Base-by-base conservation (phyloP, 225 moss, liverwort and hornwort genomes). In the Straminergon stramineum region DNA sequence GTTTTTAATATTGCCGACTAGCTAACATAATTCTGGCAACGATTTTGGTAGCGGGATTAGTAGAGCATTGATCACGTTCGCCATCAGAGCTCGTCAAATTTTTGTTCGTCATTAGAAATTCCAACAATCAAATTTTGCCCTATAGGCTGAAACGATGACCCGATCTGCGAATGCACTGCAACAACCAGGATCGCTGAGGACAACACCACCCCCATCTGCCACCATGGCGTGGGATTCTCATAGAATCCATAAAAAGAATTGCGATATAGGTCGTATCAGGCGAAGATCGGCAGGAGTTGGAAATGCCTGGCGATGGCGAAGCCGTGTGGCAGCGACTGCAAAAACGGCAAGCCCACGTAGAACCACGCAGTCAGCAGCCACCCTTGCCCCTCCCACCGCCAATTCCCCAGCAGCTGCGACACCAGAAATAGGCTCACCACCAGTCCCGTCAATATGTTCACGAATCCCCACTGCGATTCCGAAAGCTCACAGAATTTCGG, bases 401-500 rank as follows among this genome's bases (percentile, higher is more conserved):
- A 43, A 82, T 92, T 92, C 52, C 90, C 87, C 73, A 92, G 26
- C 45, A 92, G 20, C 84, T 91, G 91, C 61, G 92, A 90, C 83
- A 90, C 84, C 66, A 92, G 80, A 55, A 92, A 92, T 6, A 90
- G n/a, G 83, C 75, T 90, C 79, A 92, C 86, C 81, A 71, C 62
- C 79, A 92, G 71, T 57, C 90, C 86, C n/a, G 89, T 83, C 87
- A 90, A 10, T 74, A 24, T 76, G 89, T 90, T 90, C 23, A 92
- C 39, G 11, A 80, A 21, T 2, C 70, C 37, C 88, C 87, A 89
- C 11, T 81, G 80, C 35, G 14, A 41, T 4, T 66, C 1, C 74
- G 60, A 81, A 58, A 91, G 66, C 53, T 69, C 61, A 82, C 75
- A 88, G 68, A 88, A 75, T 75, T 64, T 32, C 58, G 56, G 18